Percentiles rank a stretch among this genome's conserved stretches.
phyloP scores from a whole-genome alignment of 441 rosid genomes.

The Flueggea neowawraea region DNA sequence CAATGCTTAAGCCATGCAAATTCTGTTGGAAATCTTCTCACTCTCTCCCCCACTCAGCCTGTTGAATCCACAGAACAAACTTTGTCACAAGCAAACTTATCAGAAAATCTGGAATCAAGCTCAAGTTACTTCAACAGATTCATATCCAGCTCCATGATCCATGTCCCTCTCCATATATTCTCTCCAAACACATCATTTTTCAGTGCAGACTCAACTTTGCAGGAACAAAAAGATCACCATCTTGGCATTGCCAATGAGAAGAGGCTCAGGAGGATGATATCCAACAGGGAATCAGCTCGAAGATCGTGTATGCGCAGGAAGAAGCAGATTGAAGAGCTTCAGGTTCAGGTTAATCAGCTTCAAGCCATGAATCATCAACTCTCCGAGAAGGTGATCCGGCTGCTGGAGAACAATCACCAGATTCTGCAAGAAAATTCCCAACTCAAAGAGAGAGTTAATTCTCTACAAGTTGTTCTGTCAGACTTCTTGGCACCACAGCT shows the following conservation, averaged over 20 bases:
- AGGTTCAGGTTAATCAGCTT: conserved; percentile 59
- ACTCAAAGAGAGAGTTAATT: conserved; percentile 62
- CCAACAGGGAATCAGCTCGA: conserved; percentile 81
- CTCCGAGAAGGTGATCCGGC: conserved; percentile 59
- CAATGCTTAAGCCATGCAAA: conserved; percentile 15
- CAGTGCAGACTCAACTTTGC: conserved; percentile 25
- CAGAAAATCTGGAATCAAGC: conserved; percentile 31
- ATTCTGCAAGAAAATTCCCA: conserved; percentile 65
- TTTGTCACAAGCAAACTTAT: conserved; percentile 18
- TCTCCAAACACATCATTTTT: conserved; percentile 28
- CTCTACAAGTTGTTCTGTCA: conserved; percentile 52
- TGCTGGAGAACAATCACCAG: conserved; percentile 67
- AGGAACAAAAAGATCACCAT: conserved; percentile 21
- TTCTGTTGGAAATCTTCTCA: conserved; percentile 17
- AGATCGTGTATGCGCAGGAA: conserved; percentile 75
- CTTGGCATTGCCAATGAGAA: conserved; percentile 33
- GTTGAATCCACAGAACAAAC: conserved; percentile 14
- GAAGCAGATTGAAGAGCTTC: conserved; percentile 75
- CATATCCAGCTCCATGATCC: conserved; percentile 28
- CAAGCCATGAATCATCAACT: conserved; percentile 53
- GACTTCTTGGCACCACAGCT: conserved; percentile 41
- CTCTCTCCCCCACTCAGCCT: conserved; percentile 16
- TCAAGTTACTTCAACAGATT: conserved; percentile 23
- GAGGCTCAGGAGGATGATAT: conserved; percentile 61
- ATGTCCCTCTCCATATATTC: conserved; percentile 31